Evolutionary conservation across 2,329 filamentous ascomycete genomes (phyloP), one percentile per base, ranked within the genome.

Genomic region (Ophiosphaerella herpotricha): DNA sequence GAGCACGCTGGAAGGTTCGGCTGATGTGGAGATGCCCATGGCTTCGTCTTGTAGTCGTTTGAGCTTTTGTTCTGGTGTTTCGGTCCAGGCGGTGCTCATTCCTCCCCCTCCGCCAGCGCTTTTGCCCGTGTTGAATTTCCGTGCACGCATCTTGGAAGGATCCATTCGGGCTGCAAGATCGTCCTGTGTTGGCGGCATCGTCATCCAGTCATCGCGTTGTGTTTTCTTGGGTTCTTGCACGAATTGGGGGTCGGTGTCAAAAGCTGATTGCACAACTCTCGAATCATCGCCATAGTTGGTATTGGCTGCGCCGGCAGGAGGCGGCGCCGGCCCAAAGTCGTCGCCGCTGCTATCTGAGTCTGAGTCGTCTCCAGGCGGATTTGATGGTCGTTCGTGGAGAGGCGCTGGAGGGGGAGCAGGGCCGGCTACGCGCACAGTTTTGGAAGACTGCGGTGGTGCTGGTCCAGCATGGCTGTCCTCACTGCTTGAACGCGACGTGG

Each of bases 61-160:
- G 50, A 89, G 84, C 72, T 95, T 96, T 74, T 97, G 84, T 69
- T 93, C 89, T 0, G 91, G 89, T 7, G 91, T 96, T 73, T 97
- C 93, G 0, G 90, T 92, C 93, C 93, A 97, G 37, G 93, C 85
- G 41, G 58, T 66, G 18, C 84, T 85, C 66, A 83, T 82, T 39
- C 75, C 71, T n/a, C 68, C 68, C 4, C 74, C 73, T 7, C 73
- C 77, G 54, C 77, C 78, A 2, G 83, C 79, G 3, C 81, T 78
- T 64, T 84, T 86, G 5, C 85, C 84, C 0, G 88, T 88, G 43
- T 90, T 86, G 77, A 97, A 97, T 59, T 90, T 91, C 53, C 91
- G 87, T 56, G 85, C 87, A 62, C 87, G 86, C 52, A 93, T 79
- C 72, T 92, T 92, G 4, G 91, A 93, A 1, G 93, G 90, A 73